Evolutionary conservation across 2,329 filamentous ascomycete genomes (phyloP).

Genomic region (Beauveria sp.): DNA sequence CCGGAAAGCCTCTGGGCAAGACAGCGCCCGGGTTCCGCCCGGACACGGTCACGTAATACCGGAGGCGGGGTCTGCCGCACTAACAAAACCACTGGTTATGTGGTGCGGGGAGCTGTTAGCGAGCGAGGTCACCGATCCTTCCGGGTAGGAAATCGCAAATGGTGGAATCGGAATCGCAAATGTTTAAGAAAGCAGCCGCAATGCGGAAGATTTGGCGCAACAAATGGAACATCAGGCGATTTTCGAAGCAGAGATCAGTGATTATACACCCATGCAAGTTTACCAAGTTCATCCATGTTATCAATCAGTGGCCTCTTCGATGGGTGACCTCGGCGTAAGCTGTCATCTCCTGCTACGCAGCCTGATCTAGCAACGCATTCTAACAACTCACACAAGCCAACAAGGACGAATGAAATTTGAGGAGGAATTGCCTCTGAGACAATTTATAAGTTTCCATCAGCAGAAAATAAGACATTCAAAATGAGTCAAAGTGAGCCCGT

Average conservation of each 20-base stretch:
- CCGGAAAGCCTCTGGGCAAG: neutral
- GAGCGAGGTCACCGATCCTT: neutral
- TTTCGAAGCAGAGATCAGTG: neutral
- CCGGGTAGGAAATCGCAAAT: neutral
- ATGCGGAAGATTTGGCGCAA: neutral
- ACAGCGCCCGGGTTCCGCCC: neutral
- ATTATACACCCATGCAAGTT: neutral
- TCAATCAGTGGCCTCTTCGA: neutral
- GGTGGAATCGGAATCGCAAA: slow-evolving; percentile 7
- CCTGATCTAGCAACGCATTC: too few species aligned
- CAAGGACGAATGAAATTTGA: neutral
- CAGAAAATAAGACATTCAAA: neutral
- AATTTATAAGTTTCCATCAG: too few species aligned
- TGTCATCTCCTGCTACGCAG: too few species aligned
- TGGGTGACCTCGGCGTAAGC: too few species aligned
- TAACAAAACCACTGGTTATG: too few species aligned
- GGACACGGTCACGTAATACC: too few species aligned
- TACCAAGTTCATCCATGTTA: neutral
- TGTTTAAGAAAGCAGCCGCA: neutral
- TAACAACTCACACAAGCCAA: neutral
- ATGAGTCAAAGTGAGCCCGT: neutral
- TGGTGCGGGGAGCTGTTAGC: neutral
- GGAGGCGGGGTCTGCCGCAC: too few species aligned
- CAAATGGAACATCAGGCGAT: neutral
- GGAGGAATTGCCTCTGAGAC: neutral